These are phyloP conservation scores for Trichomonas vaginalis DNA, from an alignment of 208 protist species.

Conservation along the genomic window DNA sequence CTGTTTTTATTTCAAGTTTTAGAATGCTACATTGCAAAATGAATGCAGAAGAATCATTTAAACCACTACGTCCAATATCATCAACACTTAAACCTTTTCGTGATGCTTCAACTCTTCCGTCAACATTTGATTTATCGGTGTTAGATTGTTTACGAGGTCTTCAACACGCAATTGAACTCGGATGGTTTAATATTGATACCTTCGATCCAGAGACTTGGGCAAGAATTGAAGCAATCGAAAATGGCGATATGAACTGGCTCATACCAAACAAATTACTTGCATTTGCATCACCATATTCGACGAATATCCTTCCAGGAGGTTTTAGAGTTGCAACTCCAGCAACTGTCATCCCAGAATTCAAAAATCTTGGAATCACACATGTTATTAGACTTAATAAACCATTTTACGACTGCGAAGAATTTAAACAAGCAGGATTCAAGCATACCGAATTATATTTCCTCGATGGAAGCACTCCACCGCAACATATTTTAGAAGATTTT, in stretches of 20 bases:
- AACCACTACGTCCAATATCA: background rate
- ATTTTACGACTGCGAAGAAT: constrained; percentile 59
- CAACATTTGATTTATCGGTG: constrained; percentile 52
- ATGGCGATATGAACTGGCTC: constrained; percentile 78
- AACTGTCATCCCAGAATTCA: constrained; percentile 42
- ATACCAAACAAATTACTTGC: constrained; percentile 68
- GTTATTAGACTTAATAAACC: constrained; percentile 73
- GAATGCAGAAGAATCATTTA: background rate
- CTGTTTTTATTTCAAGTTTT: background rate
- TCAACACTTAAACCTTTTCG: constrained; percentile 50
- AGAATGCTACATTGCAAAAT: background rate
- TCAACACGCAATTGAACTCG: constrained; percentile 45
- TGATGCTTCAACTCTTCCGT: constrained; percentile 62
- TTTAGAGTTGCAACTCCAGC: constrained; percentile 44
- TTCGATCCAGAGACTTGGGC: constrained; percentile 69
- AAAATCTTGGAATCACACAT: constrained; percentile 52
- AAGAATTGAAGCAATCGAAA: constrained; percentile 56
- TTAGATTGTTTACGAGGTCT: constrained; percentile 56
- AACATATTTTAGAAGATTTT: constrained; percentile 60
- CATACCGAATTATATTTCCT: constrained; percentile 71
- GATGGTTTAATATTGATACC: constrained; percentile 55
- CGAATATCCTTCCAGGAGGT: constrained; percentile 40
- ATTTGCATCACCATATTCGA: constrained; percentile 52
- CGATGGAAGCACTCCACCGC: constrained; percentile 64
- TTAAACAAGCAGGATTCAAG: constrained; percentile 58